Percentiles rank a stretch among this genome's conserved stretches.
These are phyloP conservation scores for Linnemannia hyalina DNA, from an alignment of 192 early-diverging fungal species.

Conservation along the genomic window DNA sequence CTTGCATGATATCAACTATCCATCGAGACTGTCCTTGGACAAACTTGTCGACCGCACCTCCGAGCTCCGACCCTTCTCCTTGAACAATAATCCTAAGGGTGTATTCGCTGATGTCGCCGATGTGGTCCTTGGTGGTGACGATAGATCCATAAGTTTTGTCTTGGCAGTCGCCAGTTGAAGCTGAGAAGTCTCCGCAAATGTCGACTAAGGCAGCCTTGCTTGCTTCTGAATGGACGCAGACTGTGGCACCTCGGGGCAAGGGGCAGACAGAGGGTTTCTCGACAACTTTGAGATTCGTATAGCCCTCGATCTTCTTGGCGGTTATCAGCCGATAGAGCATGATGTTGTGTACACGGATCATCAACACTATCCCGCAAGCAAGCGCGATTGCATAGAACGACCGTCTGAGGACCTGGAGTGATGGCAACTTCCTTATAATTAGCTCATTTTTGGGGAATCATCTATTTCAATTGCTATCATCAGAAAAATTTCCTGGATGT, in stretches of 20 bases:
- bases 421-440: conserved; percentile 11
- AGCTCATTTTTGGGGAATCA: conserved; percentile 14
- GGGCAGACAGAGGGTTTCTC: conserved; percentile 13
- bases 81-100: conserved; percentile 20
- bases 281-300: conserved; percentile 8
- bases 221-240: background rate
- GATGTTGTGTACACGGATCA: conserved; percentile 14
- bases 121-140: conserved; percentile 2
- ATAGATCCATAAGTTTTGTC: conserved; percentile 16
- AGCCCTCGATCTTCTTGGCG: background rate
- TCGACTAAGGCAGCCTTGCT: background rate
- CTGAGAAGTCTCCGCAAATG: background rate
- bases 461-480: conserved; percentile 1
- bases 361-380: conserved; percentile 8
- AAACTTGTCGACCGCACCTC: conserved; percentile 18
- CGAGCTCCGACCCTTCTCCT: conserved; percentile 10
- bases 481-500: conserved; percentile 2
- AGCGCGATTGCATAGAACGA: conserved; percentile 12
- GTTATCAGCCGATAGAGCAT: conserved; percentile 1
- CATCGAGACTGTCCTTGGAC: conserved; percentile 44
- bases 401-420: conserved; percentile 5
- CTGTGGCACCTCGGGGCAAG: conserved; percentile 1
- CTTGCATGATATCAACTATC: conserved; percentile 25
- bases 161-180: conserved; percentile 6
- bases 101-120: conserved; percentile 10